These are phyloP conservation scores for Cyberlindnera xylosilytica DNA, from an alignment of 805 yeast species.

Conservation along the genomic window DNA sequence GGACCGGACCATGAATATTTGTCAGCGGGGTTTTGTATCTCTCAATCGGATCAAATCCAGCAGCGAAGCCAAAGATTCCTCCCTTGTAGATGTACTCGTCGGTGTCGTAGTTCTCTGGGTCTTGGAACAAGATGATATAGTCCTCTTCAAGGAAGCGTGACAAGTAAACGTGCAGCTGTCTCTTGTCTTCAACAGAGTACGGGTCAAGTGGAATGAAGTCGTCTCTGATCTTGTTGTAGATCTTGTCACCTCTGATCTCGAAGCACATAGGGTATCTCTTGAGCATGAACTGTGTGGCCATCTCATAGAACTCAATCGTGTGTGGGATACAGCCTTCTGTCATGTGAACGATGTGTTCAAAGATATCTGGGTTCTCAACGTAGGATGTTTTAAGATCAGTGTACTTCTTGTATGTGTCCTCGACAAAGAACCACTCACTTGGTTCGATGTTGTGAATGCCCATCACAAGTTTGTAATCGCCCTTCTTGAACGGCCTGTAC, in stretches of 20 bases:
- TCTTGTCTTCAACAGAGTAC: constrained; percentile 20
- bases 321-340: constrained; percentile 27
- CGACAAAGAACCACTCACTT: constrained; percentile 59
- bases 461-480: constrained; percentile 60
- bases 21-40: constrained; percentile 54
- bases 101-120: constrained; percentile 34
- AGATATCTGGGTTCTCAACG: constrained; percentile 31
- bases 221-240: constrained; percentile 25
- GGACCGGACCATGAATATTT: constrained; percentile 68
- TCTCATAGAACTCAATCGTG: constrained; percentile 25
- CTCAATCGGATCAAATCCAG: constrained; percentile 65
- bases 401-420: constrained; percentile 50
- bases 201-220: constrained; percentile 27
- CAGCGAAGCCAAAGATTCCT: constrained; percentile 60
- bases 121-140: constrained; percentile 47
- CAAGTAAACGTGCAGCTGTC: constrained; percentile 17
- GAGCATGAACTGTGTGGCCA: constrained; percentile 23
- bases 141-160: constrained; percentile 31
- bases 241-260: constrained; percentile 20
- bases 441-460: constrained; percentile 48
- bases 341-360: constrained; percentile 33
- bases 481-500: constrained; percentile 60
- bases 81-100: constrained; percentile 60
- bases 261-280: constrained; percentile 27
- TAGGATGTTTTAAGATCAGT: constrained; percentile 39